phyloP scores from a whole-genome alignment of 768 basidiomycete genomes.

The Xerocomus brunneocitrinus region DNA sequence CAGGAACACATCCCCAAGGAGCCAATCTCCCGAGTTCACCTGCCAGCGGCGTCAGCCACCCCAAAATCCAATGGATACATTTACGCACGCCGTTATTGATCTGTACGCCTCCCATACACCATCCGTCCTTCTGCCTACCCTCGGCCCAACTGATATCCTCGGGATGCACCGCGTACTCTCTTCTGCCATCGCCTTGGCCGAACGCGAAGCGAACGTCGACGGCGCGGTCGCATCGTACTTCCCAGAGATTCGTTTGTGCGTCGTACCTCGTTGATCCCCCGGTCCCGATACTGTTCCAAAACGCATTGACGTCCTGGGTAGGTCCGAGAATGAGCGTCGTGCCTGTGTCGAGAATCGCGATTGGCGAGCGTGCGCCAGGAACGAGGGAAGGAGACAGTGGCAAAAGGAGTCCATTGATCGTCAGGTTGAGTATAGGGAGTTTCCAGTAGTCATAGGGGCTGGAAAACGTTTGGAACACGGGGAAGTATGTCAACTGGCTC shows the following conservation, averaged over 20 bases:
- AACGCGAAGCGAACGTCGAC: conserved; percentile 43
- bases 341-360: conserved; percentile 63
- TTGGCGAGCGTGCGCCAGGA: conserved; percentile 35
- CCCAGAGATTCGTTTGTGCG: conserved; percentile 37
- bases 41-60: conserved; percentile 17
- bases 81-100: conserved; percentile 43
- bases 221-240: conserved; percentile 47
- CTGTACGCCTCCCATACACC: conserved; percentile 58
- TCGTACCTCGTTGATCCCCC: conserved; percentile 38
- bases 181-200: conserved; percentile 31
- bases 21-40: conserved; percentile 57
- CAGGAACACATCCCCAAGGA: conserved; percentile 56
- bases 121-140: conserved; percentile 35
- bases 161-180: conserved; percentile 46
- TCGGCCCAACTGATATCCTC: conserved; percentile 50
- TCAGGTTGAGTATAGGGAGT: conserved; percentile 42
- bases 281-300: conserved; percentile 46
- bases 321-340: conserved; percentile 56
- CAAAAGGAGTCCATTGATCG: conserved; percentile 40
- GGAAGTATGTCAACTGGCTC: conserved; percentile 32
- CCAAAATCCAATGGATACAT: neutral
- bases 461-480: conserved; percentile 36
- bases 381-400: conserved; percentile 44
- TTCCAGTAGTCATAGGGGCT: conserved; percentile 55
- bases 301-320: conserved; percentile 44